Evolutionary conservation across 1,284 basidiomycete species (phyloP), one percentile per base, ranked within the genome.

Genomic region (Heterobasidion irregulare): DNA sequence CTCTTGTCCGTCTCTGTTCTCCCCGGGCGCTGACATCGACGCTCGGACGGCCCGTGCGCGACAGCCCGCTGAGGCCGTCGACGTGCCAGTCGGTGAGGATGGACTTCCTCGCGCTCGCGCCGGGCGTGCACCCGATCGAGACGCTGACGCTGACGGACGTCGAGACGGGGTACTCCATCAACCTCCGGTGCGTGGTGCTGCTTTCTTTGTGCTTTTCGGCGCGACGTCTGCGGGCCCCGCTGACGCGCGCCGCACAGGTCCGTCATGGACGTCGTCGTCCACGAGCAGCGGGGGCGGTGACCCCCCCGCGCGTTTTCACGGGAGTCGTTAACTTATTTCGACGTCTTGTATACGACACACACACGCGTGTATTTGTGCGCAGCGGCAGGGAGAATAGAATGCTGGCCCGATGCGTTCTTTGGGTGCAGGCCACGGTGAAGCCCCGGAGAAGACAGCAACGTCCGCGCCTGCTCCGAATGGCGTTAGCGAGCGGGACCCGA

Each of bases 1-100:
- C 26, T 26, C 26, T 26, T 26, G 26, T 35, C 13, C 26, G 15
- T 56, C 38, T 41, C 41, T 62, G 16, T 19, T 34, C 32, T 50
- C 53, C 9, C 50, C 56, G 58, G 43, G 46, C 48, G 19, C 26
- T 34, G 26, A n/a, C 13, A 32, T 5, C 2, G 26, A 26, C 3
- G 26, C 2, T 26, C 26, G 26, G 26, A 34, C 43, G 50, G 51
- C 56, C 48, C 43, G 13, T 45, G 8, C 19, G 57, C 54, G 47
- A 13, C 58, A 91, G 92, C 8, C 92, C 92, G 0, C 74, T 95
- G 13, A 74, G 83, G 13, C 89, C 91, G 2, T 84, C 83, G 8
- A 84, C 90, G 1, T 92, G 89, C 64, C 89, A 94, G 64, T 88
- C 87, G 18, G 86, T 94, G n/a, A 76, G 90, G 38, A 89, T 94